Evolutionary conservation across 164 flowering plant species (phyloP).

Genomic region (Hamamelis virginiana): DNA sequence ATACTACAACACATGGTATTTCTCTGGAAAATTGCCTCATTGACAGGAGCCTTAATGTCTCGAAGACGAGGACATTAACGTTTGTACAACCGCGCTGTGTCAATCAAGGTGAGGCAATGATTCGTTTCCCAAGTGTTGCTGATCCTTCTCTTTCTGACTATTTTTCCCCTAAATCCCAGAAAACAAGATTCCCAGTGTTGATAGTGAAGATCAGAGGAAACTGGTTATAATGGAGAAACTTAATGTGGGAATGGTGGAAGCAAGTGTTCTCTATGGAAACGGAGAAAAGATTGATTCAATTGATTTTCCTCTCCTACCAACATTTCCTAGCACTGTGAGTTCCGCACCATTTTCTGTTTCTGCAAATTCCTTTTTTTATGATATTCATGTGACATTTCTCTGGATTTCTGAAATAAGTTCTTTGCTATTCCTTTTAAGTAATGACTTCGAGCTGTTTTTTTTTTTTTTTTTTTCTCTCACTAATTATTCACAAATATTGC

Average conservation of each 20-base stretch:
- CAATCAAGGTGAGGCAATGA: slow-evolving; percentile 16
- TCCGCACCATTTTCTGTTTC: not conserved
- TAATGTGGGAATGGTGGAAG: slow-evolving; percentile 15
- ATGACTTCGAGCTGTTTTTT: not conserved
- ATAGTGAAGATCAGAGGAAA: slow-evolving; percentile 9
- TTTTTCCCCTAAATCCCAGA: not conserved
- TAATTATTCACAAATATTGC: too few relatives aligned
- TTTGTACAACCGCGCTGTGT: slow-evolving; percentile 6
- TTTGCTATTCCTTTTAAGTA: too few relatives aligned
- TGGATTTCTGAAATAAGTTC: not conserved
- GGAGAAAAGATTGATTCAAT: slow-evolving; percentile 7
- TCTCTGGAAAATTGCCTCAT: slow-evolving; percentile 7
- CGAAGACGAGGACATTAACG: slow-evolving; percentile 14
- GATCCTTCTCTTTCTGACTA: not conserved
- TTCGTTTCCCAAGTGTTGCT: not conserved
- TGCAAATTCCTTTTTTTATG: not conserved
- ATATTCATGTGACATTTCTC: too few relatives aligned
- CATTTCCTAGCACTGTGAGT: slow-evolving; percentile 22
- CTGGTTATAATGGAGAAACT: slow-evolving; percentile 14
- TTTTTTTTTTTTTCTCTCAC: not conserved
- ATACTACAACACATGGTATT: not conserved
- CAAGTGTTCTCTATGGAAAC: slow-evolving; percentile 7
- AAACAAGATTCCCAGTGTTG: not conserved
- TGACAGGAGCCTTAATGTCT: not conserved
- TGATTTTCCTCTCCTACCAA: not conserved